Conservation (phyloP, 345 rosid genomes). For the Sisymbrium altissimum region DNA sequence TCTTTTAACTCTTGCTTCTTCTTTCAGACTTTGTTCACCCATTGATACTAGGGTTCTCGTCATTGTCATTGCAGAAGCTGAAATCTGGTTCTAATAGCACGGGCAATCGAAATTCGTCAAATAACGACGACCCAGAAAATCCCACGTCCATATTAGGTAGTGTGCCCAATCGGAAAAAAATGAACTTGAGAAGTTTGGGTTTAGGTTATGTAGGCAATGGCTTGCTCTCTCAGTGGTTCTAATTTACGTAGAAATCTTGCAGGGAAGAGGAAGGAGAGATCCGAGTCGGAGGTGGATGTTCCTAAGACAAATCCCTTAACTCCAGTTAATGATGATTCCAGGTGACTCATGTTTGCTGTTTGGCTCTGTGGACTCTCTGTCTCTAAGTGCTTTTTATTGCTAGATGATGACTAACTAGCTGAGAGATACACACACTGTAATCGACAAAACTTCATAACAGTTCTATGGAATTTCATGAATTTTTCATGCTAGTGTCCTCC, state of each 20-base stretch:
- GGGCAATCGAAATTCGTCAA: conserved; percentile 28
- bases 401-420: neutral
- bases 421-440: neutral
- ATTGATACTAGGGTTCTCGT: neutral
- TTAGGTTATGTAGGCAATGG: neutral
- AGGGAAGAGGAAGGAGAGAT: conserved; percentile 88
- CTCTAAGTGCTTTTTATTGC: neutral
- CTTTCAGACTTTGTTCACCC: neutral
- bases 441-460: neutral
- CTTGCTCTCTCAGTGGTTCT: conserved; percentile 4
- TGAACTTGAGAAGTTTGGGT: too few relatives aligned
- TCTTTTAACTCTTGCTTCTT: neutral
- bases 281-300: conserved; percentile 44
- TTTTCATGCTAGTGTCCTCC: neutral
- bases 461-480: neutral
- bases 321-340: conserved; percentile 65
- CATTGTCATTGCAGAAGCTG: conserved; percentile 51
- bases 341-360: conserved; percentile 42
- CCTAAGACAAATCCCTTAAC: conserved; percentile 47
- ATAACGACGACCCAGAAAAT: conserved; percentile 29
- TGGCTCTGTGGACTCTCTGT: neutral
- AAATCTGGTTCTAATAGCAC: conserved; percentile 35
- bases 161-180: neutral
- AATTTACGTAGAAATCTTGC: neutral
- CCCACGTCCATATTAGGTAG: conserved; percentile 54